phyloP scores from a whole-genome alignment of 2,329 filamentous ascomycete species.

The Aspergillus ustus region DNA sequence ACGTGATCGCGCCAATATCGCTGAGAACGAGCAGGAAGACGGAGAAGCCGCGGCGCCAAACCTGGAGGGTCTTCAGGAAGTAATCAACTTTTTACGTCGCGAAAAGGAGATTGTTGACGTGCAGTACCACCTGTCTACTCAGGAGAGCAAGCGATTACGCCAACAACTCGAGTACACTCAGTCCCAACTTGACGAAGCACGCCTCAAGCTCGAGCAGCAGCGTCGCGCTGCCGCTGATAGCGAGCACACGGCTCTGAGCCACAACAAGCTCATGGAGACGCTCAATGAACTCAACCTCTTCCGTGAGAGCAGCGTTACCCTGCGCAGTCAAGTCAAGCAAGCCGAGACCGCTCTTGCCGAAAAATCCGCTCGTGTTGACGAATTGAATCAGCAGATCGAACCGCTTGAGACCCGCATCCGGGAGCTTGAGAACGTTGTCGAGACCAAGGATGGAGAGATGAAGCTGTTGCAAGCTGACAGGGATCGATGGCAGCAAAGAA shows the following conservation, averaged over 20 bases:
- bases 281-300: conserved; percentile 95
- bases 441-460: conserved; percentile 84
- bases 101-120: conserved; percentile 98
- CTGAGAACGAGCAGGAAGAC: conserved; percentile 54
- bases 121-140: conserved; percentile 86
- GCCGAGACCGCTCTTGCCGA: conserved; percentile 76
- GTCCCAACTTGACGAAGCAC: conserved; percentile 83
- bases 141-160: conserved; percentile 85
- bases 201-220: conserved; percentile 89
- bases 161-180: conserved; percentile 89
- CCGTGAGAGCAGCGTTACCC: conserved; percentile 89
- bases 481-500: conserved; percentile 93
- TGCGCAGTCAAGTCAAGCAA: conserved; percentile 83
- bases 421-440: conserved; percentile 80
- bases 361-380: conserved; percentile 74
- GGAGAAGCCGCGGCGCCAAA: conserved; percentile 59
- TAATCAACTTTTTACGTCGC: conserved; percentile 86
- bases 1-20: conserved; percentile 67
- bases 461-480: conserved; percentile 88
- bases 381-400: conserved; percentile 74
- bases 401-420: conserved; percentile 80
- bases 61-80: conserved; percentile 79
- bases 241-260: conserved; percentile 73
- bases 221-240: conserved; percentile 75
- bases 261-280: conserved; percentile 91